Conservation (phyloP, 2,329 filamentous ascomycete species). For the Exophiala viscosa region DNA sequence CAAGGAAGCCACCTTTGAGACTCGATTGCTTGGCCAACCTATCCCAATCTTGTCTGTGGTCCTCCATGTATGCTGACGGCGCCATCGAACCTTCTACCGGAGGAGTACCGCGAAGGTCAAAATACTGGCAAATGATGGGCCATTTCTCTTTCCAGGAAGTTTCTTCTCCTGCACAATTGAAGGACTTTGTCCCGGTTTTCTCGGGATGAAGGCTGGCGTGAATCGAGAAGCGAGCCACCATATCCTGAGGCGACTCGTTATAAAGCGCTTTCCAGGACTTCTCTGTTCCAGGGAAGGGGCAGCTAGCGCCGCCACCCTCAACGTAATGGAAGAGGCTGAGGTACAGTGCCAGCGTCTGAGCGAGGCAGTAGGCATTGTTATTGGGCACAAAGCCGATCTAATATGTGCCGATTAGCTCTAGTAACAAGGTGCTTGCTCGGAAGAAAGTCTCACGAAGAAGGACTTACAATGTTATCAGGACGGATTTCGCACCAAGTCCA, state of each 20-base stretch:
- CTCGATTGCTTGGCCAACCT: slow-evolving; percentile 16
- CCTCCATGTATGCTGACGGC: slow-evolving; percentile 20
- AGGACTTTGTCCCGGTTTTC: slow-evolving; percentile 26
- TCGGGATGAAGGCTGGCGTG: slow-evolving; percentile 31
- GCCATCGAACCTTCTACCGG: slow-evolving; percentile 18
- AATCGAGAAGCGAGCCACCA: slow-evolving; percentile 31
- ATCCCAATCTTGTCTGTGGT: slow-evolving; percentile 22
- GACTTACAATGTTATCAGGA: slow-evolving; percentile 28
- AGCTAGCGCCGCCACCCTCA: slow-evolving; percentile 23
- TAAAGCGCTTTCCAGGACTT: slow-evolving; percentile 28
- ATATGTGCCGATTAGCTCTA: too few species aligned
- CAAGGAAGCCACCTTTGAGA: slow-evolving; percentile 21
- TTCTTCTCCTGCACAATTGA: slow-evolving; percentile 31
- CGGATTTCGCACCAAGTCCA: slow-evolving; percentile 39
- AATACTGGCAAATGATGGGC: slow-evolving; percentile 32
- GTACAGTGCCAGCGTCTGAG: slow-evolving; percentile 33
- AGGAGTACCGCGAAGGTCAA: slow-evolving; percentile 30
- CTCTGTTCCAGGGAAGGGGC: slow-evolving; percentile 31
- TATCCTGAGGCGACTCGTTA: slow-evolving; percentile 30
- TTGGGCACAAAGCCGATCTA: slow-evolving; percentile 32
- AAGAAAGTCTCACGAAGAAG: too few species aligned
- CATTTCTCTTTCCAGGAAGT: slow-evolving; percentile 31
- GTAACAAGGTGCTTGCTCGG: too few species aligned
- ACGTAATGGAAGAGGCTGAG: slow-evolving; percentile 32
- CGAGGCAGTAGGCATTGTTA: slow-evolving; percentile 31